phyloP scores from a whole-genome alignment of 495 filamentous ascomycete species.

The Pseudevernia furfuracea region DNA sequence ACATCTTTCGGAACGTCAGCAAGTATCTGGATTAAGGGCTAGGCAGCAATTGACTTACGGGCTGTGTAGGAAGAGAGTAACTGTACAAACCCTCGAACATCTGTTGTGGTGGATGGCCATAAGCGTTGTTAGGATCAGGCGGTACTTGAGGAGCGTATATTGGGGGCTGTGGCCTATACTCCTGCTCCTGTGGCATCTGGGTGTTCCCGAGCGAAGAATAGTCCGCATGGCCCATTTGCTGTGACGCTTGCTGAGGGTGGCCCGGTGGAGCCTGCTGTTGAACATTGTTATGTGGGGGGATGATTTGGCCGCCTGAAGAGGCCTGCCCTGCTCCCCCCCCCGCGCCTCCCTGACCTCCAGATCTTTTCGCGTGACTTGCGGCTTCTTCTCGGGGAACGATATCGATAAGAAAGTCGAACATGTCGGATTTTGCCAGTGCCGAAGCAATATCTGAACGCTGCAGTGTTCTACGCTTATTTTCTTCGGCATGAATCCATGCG shows the following conservation, averaged over 20 bases:
- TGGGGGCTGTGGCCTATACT: conserved; percentile 64
- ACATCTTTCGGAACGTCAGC: conserved; percentile 40
- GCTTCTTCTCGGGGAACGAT: conserved; percentile 96
- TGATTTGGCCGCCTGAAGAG: conserved; percentile 49
- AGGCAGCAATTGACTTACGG: conserved; percentile 48
- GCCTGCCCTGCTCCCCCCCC: conserved; percentile 39
- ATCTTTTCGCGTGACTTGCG: conserved; percentile 70
- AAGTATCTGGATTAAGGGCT: neutral
- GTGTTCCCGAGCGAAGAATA: conserved; percentile 54
- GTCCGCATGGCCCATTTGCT: conserved; percentile 64
- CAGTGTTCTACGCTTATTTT: conserved; percentile 93
- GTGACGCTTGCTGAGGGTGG: conserved; percentile 33
- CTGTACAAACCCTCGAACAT: conserved; percentile 90
- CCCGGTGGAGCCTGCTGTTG: conserved; percentile 28
- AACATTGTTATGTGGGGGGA: conserved; percentile 52
- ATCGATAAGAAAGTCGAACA: conserved; percentile 99
- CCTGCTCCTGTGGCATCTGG: conserved; percentile 58
- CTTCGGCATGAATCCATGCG: conserved; percentile 99
- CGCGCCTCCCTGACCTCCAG: conserved; percentile 43
- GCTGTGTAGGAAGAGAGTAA: conserved; percentile 77
- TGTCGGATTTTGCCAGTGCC: conserved; percentile 91
- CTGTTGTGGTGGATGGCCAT: conserved; percentile 64
- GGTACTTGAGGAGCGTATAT: conserved; percentile 78
- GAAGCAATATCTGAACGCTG: conserved; percentile 95
- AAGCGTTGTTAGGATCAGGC: conserved; percentile 56